A percentile compares a stretch with the other conserved stretches of the same genome.
Evolutionary conservation across 768 basidiomycete genomes (phyloP).

Genomic region (Amanita thiersii): DNA sequence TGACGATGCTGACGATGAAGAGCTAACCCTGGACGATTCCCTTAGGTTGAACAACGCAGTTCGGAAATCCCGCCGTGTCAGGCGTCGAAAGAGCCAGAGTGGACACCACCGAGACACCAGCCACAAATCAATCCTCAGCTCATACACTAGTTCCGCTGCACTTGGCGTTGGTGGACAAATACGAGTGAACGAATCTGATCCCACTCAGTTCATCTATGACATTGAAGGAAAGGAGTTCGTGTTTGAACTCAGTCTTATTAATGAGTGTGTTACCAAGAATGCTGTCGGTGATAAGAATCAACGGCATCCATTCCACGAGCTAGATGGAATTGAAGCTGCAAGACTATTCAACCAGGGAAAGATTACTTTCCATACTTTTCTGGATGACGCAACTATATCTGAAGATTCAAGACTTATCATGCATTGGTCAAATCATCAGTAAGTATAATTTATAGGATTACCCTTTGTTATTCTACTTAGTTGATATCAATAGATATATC

Average conservation of each 20-base stretch:
- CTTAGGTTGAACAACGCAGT: constrained; percentile 9
- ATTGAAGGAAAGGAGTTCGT: constrained; percentile 50
- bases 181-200: constrained; percentile 49
- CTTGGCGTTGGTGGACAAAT: constrained; percentile 38
- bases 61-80: constrained; percentile 10
- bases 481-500: constrained; percentile 50
- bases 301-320: constrained; percentile 19
- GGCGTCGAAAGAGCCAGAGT: constrained; percentile 8
- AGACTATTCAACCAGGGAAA: constrained; percentile 50
- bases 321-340: constrained; percentile 47
- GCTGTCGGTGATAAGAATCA: constrained; percentile 17
- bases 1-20: constrained; percentile 19
- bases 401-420: constrained; percentile 63
- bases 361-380: constrained; percentile 56
- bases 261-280: constrained; percentile 18
- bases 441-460: constrained; percentile 16
- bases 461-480: neutral
- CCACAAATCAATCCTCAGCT: no score
- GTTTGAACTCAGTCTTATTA: constrained; percentile 72
- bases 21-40: constrained; percentile 15
- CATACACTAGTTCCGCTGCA: neutral
- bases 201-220: constrained; percentile 54
- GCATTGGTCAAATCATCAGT: constrained; percentile 64
- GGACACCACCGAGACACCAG: constrained; percentile 5
- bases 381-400: constrained; percentile 57